Percentiles rank a stretch among this genome's conserved stretches.
Conservation (phyloP, 208 protist species). For the Balamuthia mandrillaris region DNA sequence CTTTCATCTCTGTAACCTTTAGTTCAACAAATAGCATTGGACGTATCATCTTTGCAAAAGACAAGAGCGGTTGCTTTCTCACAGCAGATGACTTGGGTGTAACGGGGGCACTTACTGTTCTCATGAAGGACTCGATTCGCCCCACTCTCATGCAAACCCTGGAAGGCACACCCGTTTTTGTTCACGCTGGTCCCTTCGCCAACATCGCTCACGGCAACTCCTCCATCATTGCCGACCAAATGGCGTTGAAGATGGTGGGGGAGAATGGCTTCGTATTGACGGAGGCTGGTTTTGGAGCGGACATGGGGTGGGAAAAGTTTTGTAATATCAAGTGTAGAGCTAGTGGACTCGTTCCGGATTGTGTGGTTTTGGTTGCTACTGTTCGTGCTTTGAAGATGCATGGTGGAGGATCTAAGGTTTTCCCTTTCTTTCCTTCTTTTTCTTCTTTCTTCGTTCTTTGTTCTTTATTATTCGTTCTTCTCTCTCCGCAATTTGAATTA, state of each 20-base stretch:
- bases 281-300: slow-evolving; percentile 84
- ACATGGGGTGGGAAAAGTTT: slow-evolving; percentile 91
- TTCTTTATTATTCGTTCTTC: no score
- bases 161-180: slow-evolving; percentile 88
- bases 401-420: slow-evolving; percentile 69
- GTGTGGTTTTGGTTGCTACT: slow-evolving; percentile 90
- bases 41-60: slow-evolving; percentile 69
- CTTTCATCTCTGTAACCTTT: no score
- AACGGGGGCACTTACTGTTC: slow-evolving; percentile 86
- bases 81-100: slow-evolving; percentile 69
- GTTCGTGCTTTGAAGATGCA: slow-evolving; percentile 96
- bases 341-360: slow-evolving; percentile 86
- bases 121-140: slow-evolving; percentile 93
- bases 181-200: slow-evolving; percentile 96
- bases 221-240: slow-evolving; percentile 89
- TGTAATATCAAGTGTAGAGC: slow-evolving; percentile 96
- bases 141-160: slow-evolving; percentile 97
- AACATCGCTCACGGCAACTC: slow-evolving; percentile 98
- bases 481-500: no score
- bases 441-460: no score
- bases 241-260: slow-evolving; percentile 90
- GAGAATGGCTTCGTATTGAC: slow-evolving; percentile 93
- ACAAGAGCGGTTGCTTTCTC: slow-evolving; percentile 21
- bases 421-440: no score
- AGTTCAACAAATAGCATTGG: no score